Evolutionary conservation across 2,329 filamentous ascomycete species (phyloP), one percentile per base, ranked within the genome.

Genomic region (Colletotrichum destructivum): DNA sequence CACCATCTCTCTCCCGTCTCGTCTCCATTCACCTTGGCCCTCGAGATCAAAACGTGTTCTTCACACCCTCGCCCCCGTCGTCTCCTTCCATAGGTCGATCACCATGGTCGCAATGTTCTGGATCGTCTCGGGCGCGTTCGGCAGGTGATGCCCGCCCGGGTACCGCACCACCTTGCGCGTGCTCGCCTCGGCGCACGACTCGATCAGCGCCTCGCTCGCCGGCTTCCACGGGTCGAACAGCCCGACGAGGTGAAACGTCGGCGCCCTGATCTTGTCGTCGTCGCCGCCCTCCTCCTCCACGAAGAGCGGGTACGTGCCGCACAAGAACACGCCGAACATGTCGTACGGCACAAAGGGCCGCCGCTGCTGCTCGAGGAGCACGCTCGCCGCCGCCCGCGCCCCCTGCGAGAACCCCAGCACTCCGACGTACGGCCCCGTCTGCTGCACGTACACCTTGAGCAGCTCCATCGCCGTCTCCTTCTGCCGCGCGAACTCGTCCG

Each of bases 321-420:
- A 71, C 57, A 71, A 35, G 57, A 71, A 71, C 5, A 71, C 42
- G 9, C 56, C 69, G n/a, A 71, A 71, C 6, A 62, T 44, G 35
- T 60, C 59, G 2, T 31, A 23, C 26, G 52, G 56, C n/a, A 69
- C 7, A 16, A 71, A 71, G 8, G 59, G 57, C 66, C 65, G 59
- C 13, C 66, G 66, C 70, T 72, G 70, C 26, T 72, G 66, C 62
- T 70, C 66, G 7, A 69, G 61, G 8, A 72, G 38, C 60, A 72
- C 44, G 18, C 70, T 72, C 35, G 70, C 38, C 15, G 67, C 67
- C 16, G 66, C 66, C 2, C 70, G 66, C 15, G 60, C 67, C 21
- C 70, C 70, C 13, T 72, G 70, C 15, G 66, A 69, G 51, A 72
- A 72, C 13, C 70, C 70, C 44, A 72, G 26, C 12, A 72, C 49